A percentile compares a stretch with the other conserved stretches of the same genome.
Conservation (phyloP, 2,329 filamentous ascomycete species). For the Ophiocordyceps polyrhachis-furcata region DNA sequence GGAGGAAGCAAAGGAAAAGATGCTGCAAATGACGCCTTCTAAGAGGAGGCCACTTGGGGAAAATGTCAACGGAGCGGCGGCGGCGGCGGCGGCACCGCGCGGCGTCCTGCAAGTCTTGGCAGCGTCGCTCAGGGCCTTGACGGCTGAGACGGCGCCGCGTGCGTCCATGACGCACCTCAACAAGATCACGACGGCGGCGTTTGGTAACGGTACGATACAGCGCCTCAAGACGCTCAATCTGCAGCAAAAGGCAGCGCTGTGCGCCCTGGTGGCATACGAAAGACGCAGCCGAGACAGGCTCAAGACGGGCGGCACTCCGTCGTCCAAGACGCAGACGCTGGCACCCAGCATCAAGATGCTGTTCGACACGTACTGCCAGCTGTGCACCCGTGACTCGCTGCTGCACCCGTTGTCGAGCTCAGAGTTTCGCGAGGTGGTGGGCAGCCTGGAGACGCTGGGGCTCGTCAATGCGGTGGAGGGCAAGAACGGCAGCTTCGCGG, state of each 20-base stretch:
- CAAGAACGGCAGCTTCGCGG: conserved; percentile 47
- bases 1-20: conserved; percentile 36
- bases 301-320: conserved; percentile 29
- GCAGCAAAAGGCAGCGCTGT: conserved; percentile 90
- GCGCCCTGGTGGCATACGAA: conserved; percentile 73
- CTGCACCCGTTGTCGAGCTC: conserved; percentile 77
- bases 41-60: conserved; percentile 63
- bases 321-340: conserved; percentile 38
- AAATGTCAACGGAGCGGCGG: conserved; percentile 48
- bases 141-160: conserved; percentile 63
- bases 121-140: conserved; percentile 41
- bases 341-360: conserved; percentile 71
- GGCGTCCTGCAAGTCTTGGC: conserved; percentile 29
- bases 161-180: conserved; percentile 84
- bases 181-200: conserved; percentile 73
- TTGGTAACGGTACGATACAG: conserved; percentile 74
- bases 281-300: conserved; percentile 41
- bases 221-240: conserved; percentile 76
- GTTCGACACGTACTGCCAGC: conserved; percentile 62
- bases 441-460: conserved; percentile 74
- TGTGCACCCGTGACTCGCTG: conserved; percentile 77
- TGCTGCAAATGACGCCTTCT: conserved; percentile 45
- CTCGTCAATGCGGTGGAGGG: conserved; percentile 54
- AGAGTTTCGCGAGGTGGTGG: conserved; percentile 85
- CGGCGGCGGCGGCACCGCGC: conserved; percentile 13